Evolutionary conservation across 805 yeast genomes (phyloP), one percentile per base, ranked within the genome.

Genomic region (Starmerella potacharoeniae): DNA sequence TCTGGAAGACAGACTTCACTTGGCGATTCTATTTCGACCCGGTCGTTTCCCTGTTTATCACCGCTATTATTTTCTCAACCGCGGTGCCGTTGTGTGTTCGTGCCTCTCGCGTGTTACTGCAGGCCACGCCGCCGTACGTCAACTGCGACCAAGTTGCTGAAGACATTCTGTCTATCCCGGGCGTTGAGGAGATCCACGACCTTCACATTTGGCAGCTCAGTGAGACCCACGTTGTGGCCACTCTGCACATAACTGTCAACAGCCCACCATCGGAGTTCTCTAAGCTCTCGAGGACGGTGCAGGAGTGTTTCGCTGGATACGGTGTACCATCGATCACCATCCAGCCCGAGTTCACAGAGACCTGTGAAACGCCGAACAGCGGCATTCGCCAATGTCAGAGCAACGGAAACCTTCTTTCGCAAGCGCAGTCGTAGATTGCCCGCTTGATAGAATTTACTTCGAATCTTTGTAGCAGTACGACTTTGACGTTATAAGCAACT

Each of bases 171-270:
- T 71, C 77, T 16, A 74, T 93, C 17, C 77, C 80, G 0, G 86
- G 90, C 30, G 91, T 91, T 51, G 76, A 79, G 55, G 85, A 95
- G 1, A 83, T 93, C 35, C 98, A 91, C 69, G 98, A 91, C 70
- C 83, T 91, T 75, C 98, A 91, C 69, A 83, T 91, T 56, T 91
- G 98, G 98, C 91, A 89, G 67, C 77, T 91, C 62, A 86, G 90
- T 50, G 98, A 91, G 71, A 84, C 82, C 58, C 77, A 86, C 54
- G 77, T 82, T 61, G 86, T 91, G 66, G 96, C 97, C 1, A 84
- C 96, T 0, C 75, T 93, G 57, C 98, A 91, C 68, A 84, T 89
- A 42, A 86, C 88, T 64, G 76, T 93, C 44, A 75, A 77, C 52
- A 71, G 77, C 13, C 73, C 77, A 10, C 84, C 88, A n/a, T 79